Percentiles rank a stretch among this genome's conserved stretches.
Conservation (phyloP, 2,329 filamentous ascomycete genomes). For the Plectosphaerella plurivora region DNA sequence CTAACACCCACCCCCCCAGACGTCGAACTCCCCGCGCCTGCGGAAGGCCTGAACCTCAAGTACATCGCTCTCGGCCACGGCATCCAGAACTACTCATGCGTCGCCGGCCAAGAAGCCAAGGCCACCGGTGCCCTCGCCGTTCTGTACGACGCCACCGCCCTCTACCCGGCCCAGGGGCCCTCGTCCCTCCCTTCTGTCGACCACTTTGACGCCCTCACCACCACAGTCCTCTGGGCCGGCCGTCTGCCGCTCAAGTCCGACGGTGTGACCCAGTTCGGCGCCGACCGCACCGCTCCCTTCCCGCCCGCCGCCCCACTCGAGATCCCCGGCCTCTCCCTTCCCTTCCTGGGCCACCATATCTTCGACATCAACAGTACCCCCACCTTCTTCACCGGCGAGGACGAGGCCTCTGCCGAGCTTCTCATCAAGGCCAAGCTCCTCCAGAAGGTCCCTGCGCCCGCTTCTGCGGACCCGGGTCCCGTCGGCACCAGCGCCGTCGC, state of each 20-base stretch:
- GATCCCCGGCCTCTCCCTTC: slow-evolving; percentile 21
- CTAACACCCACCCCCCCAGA: slow-evolving; percentile 27
- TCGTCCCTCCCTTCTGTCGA: slow-evolving; percentile 28
- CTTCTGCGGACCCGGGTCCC: slow-evolving; percentile 37
- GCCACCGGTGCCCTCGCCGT: slow-evolving; percentile 54
- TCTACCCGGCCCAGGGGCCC: slow-evolving; percentile 42
- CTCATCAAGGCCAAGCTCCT: slow-evolving; percentile 44
- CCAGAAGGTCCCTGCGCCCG: slow-evolving; percentile 47
- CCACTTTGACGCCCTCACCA: slow-evolving; percentile 35
- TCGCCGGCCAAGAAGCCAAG: slow-evolving; percentile 25
- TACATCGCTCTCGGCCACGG: slow-evolving; percentile 59
- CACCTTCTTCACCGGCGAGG: slow-evolving; percentile 51
- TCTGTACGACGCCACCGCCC: slow-evolving; percentile 50
- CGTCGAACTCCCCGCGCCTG: slow-evolving; percentile 37
- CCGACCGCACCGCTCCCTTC: slow-evolving; percentile 42
- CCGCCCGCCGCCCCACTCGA: slow-evolving; percentile 31
- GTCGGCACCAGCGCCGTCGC: slow-evolving; percentile 47
- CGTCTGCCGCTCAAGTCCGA: slow-evolving; percentile 44
- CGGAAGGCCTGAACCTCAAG: slow-evolving; percentile 36
- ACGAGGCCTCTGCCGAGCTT: slow-evolving; percentile 28
- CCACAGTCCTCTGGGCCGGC: slow-evolving; percentile 32
- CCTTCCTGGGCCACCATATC: slow-evolving; percentile 60
- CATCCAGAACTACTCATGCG: slow-evolving; percentile 66
- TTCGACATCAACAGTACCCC: slow-evolving; percentile 53
- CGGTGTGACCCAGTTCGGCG: slow-evolving; percentile 29